Conservation (phyloP, 208 protist genomes). For the Crithidia sp. region DNA sequence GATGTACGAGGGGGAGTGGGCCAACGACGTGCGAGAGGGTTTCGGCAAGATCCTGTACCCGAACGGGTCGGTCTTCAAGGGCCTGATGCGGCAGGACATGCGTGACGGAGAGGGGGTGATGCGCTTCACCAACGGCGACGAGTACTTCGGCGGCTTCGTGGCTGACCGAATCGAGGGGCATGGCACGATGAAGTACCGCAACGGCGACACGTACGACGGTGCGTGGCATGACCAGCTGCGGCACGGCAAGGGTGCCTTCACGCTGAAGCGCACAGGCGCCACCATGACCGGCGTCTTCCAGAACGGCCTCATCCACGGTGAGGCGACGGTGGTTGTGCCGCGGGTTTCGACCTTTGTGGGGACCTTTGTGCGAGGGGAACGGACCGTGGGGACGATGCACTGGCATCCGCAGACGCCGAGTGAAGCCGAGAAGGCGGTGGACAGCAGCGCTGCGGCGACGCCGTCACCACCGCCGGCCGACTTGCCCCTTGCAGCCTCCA, state of each 20-base stretch:
- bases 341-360: constrained; percentile 80
- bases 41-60: constrained; percentile 67
- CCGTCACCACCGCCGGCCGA: not conserved
- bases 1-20: constrained; percentile 83
- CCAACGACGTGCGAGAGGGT: constrained; percentile 70
- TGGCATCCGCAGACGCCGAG: constrained; percentile 37
- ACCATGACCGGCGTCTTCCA: constrained; percentile 80
- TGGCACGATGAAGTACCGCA: constrained; percentile 77
- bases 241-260: constrained; percentile 85
- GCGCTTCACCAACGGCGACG: constrained; percentile 83
- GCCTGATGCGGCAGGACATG: constrained; percentile 59
- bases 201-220: constrained; percentile 87
- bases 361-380: constrained; percentile 75
- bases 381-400: constrained; percentile 79
- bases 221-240: constrained; percentile 85
- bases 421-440: too few relatives aligned
- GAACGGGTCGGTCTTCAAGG: constrained; percentile 79
- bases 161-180: constrained; percentile 72
- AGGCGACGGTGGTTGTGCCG: constrained; percentile 70
- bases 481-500: not conserved
- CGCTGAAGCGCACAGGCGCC: constrained; percentile 71
- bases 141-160: constrained; percentile 82
- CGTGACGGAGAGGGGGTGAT: constrained; percentile 84
- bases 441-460: too few relatives aligned
- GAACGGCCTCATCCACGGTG: constrained; percentile 87